Evolutionary conservation across 768 basidiomycete species (phyloP), one percentile per base, ranked within the genome.

Genomic region (Lactifluus echinatus): DNA sequence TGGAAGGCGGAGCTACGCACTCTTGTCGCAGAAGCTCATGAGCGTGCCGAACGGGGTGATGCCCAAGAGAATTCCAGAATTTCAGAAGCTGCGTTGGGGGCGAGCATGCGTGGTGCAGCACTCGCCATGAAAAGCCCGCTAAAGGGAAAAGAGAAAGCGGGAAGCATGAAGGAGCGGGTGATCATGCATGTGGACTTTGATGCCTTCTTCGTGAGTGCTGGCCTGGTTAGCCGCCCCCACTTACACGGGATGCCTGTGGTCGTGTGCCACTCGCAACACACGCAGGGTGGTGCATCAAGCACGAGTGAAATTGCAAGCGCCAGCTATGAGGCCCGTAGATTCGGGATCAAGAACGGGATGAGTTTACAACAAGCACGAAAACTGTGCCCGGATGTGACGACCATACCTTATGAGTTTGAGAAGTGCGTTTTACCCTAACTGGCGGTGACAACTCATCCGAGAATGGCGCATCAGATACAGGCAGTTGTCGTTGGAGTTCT

Each of bases 121-220:
- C 66, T 84, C 3, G 69, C 76, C 3, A 66, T 75, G 65, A 73
- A 70, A 54, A 80, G 82, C 8, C 79, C 82, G 39, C 74, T 76
- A 65, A 84, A 84, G 62, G 78, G 74, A 43, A 85, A 83, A 67
- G 76, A 73, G 59, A 82, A 76, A 64, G 79, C 74, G 15, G 71
- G 69, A 46, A 77, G 76, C 40, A 75, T 75, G 33, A 63, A 75
- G 33, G 79, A 83, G 42, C 77, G 78, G 15, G 81, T 89, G 10
- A 87, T 92, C 65, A 89, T 93, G 88, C 91, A 93, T 65, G 90
- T 88, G 63, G 91, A 93, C 69, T 97, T 98, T 62, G 96, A 99
- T 66, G 92, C 86, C 61, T 98, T 97, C 76, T 99, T 99, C 67
- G 94, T 97, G 11, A 85, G 89, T 1, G 95, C 86, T n/a, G 91